A percentile compares a stretch with the other conserved stretches of the same genome.
phyloP scores from a whole-genome alignment of 495 filamentous ascomycete genomes.

The Darksidea phi region DNA sequence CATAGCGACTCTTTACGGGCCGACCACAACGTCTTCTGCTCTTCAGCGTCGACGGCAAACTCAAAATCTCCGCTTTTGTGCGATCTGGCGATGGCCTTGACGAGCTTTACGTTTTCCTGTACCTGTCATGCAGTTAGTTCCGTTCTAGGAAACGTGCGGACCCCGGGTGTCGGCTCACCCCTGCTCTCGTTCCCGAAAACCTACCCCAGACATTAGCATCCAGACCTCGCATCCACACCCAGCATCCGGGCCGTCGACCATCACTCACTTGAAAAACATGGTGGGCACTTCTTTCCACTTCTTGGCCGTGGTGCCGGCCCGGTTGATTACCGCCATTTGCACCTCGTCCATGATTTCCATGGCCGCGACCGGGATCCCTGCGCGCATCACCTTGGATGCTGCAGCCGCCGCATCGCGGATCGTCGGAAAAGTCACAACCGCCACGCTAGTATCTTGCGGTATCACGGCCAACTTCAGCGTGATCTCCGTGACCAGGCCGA shows the following conservation, averaged over 20 bases:
- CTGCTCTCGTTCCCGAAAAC: slow-evolving; percentile 68
- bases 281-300: slow-evolving; percentile 76
- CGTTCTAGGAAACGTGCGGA: slow-evolving; percentile 20
- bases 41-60: slow-evolving; percentile 65
- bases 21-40: slow-evolving; percentile 71
- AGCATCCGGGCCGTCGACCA: background rate
- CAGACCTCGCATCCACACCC: background rate
- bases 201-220: slow-evolving; percentile 27
- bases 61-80: slow-evolving; percentile 68
- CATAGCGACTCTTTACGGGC: slow-evolving; percentile 74
- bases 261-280: slow-evolving; percentile 69
- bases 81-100: slow-evolving; percentile 61
- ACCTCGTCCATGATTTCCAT: slow-evolving; percentile 86
- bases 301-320: slow-evolving; percentile 63
- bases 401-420: slow-evolving; percentile 71
- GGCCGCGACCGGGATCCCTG: slow-evolving; percentile 70
- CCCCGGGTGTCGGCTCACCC: slow-evolving; percentile 49
- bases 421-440: slow-evolving; percentile 71
- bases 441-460: slow-evolving; percentile 70
- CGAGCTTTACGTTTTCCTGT: slow-evolving; percentile 62
- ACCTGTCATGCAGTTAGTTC: slow-evolving; percentile 37
- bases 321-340: slow-evolving; percentile 76
- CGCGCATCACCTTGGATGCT: slow-evolving; percentile 67
- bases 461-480: slow-evolving; percentile 74
- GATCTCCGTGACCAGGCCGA: slow-evolving; percentile 73